Evolutionary conservation across 371 early-diverging fungal genomes (phyloP), one percentile per base, ranked within the genome.

Genomic region (Mycotypha africana): DNA sequence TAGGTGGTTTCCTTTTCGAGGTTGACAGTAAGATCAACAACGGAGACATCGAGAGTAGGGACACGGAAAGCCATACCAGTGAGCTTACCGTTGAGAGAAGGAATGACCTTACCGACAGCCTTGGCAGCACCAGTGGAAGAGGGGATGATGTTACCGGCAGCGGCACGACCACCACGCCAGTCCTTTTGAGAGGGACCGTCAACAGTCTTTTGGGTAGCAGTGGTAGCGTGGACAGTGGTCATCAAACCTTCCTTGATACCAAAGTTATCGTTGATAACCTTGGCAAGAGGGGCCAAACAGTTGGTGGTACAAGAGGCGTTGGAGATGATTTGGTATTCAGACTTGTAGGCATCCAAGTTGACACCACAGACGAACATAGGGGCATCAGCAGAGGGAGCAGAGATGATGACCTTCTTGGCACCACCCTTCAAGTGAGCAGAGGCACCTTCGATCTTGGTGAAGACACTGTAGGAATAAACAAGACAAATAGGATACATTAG

Each of bases 271-370:
- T 99, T 63, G 62, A 99, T 80, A 51, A 99, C 89, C 82, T 99
- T 99, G 62, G 93, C 98, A 37, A 99, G 79, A 24, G 99, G 99
- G 28, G 99, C 99, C 38, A 99, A 76, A 78, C 99, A 99, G 89
- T 99, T 98, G 67, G 99, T 99, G 56, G 99, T 99, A 89, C 99
- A 99, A 40, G 97, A 97, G 40, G 99, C 99, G 81, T 99, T 99
- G 55, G 96, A 95, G 47, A 99, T 83, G 49, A 99, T 86, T 35
- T 79, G 71, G 65, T 88, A 79, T 51, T 79, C 81, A 40, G 87
- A 60, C 40, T 87, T 74, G 82, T 98, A 98, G 59, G 83, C 78
- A 30, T 91, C 89, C 49, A 89, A 79, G 84, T 99, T 99, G 76
- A 99, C 99, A 65, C 95, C 93, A 58, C 77, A 76, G 42, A 89